Percentiles rank a stretch among this genome's conserved stretches.
These are phyloP conservation scores for Delonix regia DNA, from an alignment of 306 rosid genomes.

Conservation along the genomic window DNA sequence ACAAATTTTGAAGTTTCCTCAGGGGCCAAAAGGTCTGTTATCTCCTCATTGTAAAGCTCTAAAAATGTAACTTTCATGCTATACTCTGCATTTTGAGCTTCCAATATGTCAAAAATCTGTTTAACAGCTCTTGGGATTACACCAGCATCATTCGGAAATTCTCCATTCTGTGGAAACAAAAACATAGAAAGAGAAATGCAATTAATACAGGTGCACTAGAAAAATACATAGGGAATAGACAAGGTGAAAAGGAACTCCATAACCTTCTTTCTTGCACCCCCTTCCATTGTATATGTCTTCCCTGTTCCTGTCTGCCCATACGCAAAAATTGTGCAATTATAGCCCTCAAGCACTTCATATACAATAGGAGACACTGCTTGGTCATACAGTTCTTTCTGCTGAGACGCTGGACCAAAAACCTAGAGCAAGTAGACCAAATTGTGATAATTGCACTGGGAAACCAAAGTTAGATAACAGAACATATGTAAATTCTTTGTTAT, in stretches of 20 bases:
- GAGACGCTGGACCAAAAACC: conserved; percentile 79
- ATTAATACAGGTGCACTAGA: conserved; percentile 9
- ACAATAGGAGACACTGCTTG: conserved; percentile 96
- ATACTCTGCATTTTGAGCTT: conserved; percentile 95
- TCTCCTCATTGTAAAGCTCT: conserved; percentile 98
- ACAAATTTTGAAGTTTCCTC: conserved; percentile 85
- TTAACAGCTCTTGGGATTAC: conserved; percentile 98
- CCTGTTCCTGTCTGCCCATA: conserved; percentile 99
- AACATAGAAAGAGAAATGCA: conserved; percentile 18
- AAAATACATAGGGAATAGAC: not conserved
- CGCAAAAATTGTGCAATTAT: conserved; percentile 96
- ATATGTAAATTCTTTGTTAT: not conserved
- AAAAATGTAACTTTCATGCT: conserved; percentile 97
- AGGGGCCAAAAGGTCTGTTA: conserved; percentile 87
- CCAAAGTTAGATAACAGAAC: not conserved
- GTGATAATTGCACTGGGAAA: not conserved
- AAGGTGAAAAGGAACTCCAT: conserved; percentile 11
- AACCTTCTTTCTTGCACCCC: conserved; percentile 98
- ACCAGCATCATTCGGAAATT: conserved; percentile 97
- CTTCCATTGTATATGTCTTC: conserved; percentile 98
- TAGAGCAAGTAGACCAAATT: not conserved
- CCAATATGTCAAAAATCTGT: conserved; percentile 92
- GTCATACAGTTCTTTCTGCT: conserved; percentile 90
- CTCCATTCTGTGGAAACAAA: conserved; percentile 75
- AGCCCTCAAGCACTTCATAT: conserved; percentile 97